Base-by-base conservation (phyloP, 768 basidiomycete species). In the Lactarius tabidus region DNA sequence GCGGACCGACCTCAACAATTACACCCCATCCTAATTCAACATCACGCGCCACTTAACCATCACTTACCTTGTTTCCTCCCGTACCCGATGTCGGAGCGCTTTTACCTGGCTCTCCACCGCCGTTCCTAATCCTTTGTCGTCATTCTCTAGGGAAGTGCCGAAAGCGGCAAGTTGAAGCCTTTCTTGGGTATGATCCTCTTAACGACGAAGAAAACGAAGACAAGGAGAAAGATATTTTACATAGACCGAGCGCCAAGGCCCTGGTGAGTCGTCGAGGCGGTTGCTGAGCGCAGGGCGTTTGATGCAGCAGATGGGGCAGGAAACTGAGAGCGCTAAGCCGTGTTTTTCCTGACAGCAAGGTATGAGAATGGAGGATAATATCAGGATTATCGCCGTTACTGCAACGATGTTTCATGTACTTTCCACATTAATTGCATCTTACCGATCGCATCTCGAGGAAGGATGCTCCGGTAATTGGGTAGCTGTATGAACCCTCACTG, bases 241-340 rank as follows among this genome's bases (percentile, higher is more conserved):
- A 74, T 77, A 80, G 81, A 68, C 93, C 91, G 0, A 94, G 91
- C 73, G 88, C 84, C 38, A 97, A 95, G 74, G 93, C 94, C 5
- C 81, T 82, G 91, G 69, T 82, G 79, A 70, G 84, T 87, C 18
- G 75, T 86, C 9, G 84, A 84, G 51, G 73, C 75, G 41, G 83
- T n/a, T n/a, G n/a, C n/a, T n/a, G n/a, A n/a, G n/a, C n/a, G n/a
- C n/a, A n/a, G n/a, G n/a, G n/a, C n/a, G n/a, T n/a, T n/a, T n/a
- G n/a, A n/a, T n/a, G n/a, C n/a, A n/a, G n/a, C n/a, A n/a, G n/a
- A n/a, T n/a, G n/a, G n/a, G n/a, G n/a, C n/a, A n/a, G n/a, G n/a
- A n/a, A n/a, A n/a, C n/a, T n/a, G n/a, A n/a, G n/a, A n/a, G n/a
- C n/a, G n/a, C n/a, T n/a, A n/a, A n/a, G n/a, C n/a, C n/a, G n/a